Evolutionary conservation across 768 basidiomycete species (phyloP).

Genomic region (Lentinula edodes): DNA sequence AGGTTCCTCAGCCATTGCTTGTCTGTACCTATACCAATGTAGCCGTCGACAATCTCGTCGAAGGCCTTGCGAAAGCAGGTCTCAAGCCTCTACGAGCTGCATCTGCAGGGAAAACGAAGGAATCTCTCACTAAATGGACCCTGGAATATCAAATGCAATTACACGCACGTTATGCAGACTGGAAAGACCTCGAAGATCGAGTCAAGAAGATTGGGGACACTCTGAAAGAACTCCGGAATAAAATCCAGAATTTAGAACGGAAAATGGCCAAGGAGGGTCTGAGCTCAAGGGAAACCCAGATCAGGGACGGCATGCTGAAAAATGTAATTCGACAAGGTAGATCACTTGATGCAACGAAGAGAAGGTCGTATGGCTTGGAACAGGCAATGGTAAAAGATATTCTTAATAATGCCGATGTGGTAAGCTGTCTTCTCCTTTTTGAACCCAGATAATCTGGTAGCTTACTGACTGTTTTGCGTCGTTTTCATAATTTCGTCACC

Average conservation of each 20-base stretch:
- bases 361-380: slow-evolving; percentile 47
- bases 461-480: background rate
- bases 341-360: slow-evolving; percentile 23
- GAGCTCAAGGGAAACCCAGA: slow-evolving; percentile 13
- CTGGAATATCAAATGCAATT: slow-evolving; percentile 57
- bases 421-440: slow-evolving; percentile 28
- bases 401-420: slow-evolving; percentile 65
- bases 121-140: slow-evolving; percentile 49
- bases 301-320: slow-evolving; percentile 26
- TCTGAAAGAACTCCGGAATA: slow-evolving; percentile 7
- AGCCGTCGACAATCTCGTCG: slow-evolving; percentile 87
- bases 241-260: slow-evolving; percentile 12
- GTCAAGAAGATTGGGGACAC: slow-evolving; percentile 15
- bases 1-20: slow-evolving; percentile 77
- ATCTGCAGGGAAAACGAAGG: slow-evolving; percentile 51
- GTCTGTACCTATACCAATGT: slow-evolving; percentile 95
- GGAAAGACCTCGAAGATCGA: slow-evolving; percentile 32
- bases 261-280: slow-evolving; percentile 13
- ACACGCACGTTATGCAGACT: slow-evolving; percentile 49
- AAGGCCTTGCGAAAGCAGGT: slow-evolving; percentile 56
- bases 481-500: background rate
- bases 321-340: slow-evolving; percentile 22
- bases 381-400: slow-evolving; percentile 63
- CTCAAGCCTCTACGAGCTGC: slow-evolving; percentile 78
- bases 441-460: background rate